Percentiles rank a stretch among this genome's conserved stretches.
These are phyloP conservation scores for Talaromyces sp. DNA, from an alignment of 2,329 filamentous ascomycete species.

Conservation along the genomic window DNA sequence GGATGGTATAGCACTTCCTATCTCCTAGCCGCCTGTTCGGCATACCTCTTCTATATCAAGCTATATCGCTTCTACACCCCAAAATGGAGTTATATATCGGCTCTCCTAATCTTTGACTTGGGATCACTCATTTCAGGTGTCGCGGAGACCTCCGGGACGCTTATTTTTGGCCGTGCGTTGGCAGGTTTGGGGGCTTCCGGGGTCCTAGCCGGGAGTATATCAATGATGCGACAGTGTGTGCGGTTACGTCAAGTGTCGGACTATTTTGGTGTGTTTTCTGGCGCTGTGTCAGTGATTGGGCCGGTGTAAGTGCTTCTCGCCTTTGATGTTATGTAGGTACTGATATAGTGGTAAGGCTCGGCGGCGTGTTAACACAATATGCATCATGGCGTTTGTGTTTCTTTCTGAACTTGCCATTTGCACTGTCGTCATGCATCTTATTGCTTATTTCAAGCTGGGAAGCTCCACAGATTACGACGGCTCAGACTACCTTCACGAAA, in stretches of 20 bases:
- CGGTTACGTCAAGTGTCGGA: constrained; percentile 30
- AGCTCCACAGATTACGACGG: constrained; percentile 5
- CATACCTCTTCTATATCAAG: constrained; percentile 36
- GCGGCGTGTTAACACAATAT: constrained; percentile 37
- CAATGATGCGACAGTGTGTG: constrained; percentile 31
- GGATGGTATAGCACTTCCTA: constrained; percentile 44
- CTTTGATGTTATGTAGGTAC: neutral
- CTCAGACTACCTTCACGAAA: neutral
- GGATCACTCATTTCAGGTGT: constrained; percentile 34
- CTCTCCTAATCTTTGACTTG: constrained; percentile 36
- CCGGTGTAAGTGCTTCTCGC: constrained; percentile 24
- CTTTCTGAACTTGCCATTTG: constrained; percentile 54
- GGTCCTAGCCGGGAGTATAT: constrained; percentile 25
- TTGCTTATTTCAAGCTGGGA: constrained; percentile 23
- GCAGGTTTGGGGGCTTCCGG: constrained; percentile 32
- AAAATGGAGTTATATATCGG: constrained; percentile 34
- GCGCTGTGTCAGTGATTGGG: constrained; percentile 32
- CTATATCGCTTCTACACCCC: constrained; percentile 34
- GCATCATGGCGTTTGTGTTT: constrained; percentile 50
- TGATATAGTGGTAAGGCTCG: constrained; percentile 19
- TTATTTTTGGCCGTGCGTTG: constrained; percentile 36
- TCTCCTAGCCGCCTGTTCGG: constrained; percentile 35
- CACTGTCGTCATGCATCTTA: constrained; percentile 22
- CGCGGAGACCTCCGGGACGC: constrained; percentile 27
- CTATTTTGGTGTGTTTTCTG: constrained; percentile 33